Percentiles rank a stretch among this genome's conserved stretches.
These are phyloP conservation scores for Cymbopogon citratus DNA, from an alignment of 176 grass and related monocot genomes.

Conservation along the genomic window DNA sequence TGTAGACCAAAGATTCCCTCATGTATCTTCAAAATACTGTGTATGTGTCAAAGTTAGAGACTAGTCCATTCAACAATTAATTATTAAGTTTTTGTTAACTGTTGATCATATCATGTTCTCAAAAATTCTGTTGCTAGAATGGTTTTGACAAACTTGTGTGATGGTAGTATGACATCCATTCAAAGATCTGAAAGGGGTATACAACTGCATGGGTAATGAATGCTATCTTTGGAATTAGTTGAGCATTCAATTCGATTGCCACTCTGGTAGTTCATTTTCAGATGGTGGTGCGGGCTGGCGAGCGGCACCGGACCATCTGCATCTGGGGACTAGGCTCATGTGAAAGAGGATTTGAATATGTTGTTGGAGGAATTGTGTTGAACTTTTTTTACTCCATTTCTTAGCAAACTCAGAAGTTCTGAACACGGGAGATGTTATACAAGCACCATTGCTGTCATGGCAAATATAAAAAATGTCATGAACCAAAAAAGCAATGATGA, in stretches of 20 bases:
- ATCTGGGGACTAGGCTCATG: not conserved
- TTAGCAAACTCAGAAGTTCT: not conserved
- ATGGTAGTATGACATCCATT: not conserved
- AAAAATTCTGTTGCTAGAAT: not conserved
- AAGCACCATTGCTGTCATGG: not conserved
- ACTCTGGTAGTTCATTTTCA: not conserved
- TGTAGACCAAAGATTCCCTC: not conserved
- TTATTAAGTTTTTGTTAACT: not conserved
- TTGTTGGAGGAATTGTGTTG: not conserved
- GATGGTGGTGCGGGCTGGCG: not conserved
- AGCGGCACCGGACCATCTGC: not conserved
- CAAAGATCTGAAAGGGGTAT: slow-evolving; percentile 7
- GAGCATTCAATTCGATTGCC: slow-evolving; percentile 30
- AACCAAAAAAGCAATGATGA: not conserved
- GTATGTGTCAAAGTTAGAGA: not conserved
- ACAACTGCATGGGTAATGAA: slow-evolving; percentile 22
- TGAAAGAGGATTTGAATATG: not conserved
- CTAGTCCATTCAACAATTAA: slow-evolving; percentile 19
- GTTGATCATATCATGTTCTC: not conserved
- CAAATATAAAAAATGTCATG: not conserved
- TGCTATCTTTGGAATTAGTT: slow-evolving; percentile 25
- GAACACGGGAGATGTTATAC: not conserved
- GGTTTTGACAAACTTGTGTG: not conserved
- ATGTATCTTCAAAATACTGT: not conserved
- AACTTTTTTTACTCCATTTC: not conserved